Evolutionary conservation across 2,329 filamentous ascomycete genomes (phyloP), one percentile per base, ranked within the genome.

Genomic region (Fusarium buharicum): DNA sequence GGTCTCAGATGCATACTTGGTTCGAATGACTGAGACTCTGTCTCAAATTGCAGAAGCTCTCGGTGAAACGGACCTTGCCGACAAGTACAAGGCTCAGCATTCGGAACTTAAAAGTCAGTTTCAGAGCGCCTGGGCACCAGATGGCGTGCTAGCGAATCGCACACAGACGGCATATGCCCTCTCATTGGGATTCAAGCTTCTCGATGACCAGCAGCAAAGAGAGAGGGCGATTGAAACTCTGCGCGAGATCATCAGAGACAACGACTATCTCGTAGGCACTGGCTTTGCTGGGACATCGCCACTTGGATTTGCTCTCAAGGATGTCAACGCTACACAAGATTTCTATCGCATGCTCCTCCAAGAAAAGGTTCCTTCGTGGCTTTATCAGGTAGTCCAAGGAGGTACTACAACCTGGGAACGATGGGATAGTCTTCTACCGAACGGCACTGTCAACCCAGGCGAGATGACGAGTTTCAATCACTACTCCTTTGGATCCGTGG

Each of bases 381-480:
- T 84, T 1, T 83, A 82, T 46, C 79, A 78, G 12, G 76, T 84
- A 6, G 75, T 73, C 0, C 77, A 79, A 75, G 73, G 73, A 10
- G 81, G 75, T 0, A 83, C 81, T 0, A 83, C 81, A 0, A 80
- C 77, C 0, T 84, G 81, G 81, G 81, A 84, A 59, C 75, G 82
- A 3, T 83, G 81, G 81, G 79, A 84, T 44, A 78, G 76, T 24
- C 69, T 83, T 28, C 65, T 82, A 1, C 72, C 78, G 0, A 71
- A 82, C 51, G 80, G 80, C 0, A 72, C 60, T 0, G 63, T 82
- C 14, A 83, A 83, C 50, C 72, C 77, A 0, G 77, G 80, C 1
- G 64, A 72, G 28, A 83, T 83, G 81, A 81, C 79, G 0, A 82
- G 79, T 16, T 81, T 81, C 57, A 82, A 83, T 28, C 80, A 83